Evolutionary conservation across 495 filamentous ascomycete genomes (phyloP).

Genomic region (Xylona heveae): DNA sequence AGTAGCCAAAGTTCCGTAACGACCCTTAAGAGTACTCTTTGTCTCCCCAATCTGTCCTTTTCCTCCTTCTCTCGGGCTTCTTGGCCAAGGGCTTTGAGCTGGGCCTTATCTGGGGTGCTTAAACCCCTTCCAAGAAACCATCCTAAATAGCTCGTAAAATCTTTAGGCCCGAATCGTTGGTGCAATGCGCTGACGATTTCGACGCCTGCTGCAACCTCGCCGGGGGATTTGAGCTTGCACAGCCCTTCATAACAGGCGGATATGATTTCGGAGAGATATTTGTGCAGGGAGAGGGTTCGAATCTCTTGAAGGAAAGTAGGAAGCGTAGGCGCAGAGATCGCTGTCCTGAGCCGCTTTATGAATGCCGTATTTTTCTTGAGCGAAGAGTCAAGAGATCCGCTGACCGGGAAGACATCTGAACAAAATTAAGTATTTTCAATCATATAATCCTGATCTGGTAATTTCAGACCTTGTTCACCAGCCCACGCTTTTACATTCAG

Average conservation of each 20-base stretch:
- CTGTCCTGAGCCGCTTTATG: constrained; percentile 88
- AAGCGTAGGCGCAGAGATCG: constrained; percentile 55
- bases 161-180: constrained; percentile 77
- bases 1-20: constrained; percentile 96
- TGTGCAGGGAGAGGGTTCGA: constrained; percentile 78
- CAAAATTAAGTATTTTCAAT: constrained; percentile 12
- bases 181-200: constrained; percentile 89
- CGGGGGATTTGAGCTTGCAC: constrained; percentile 71
- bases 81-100: constrained; percentile 53
- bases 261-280: constrained; percentile 94
- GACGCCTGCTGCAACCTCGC: constrained; percentile 76
- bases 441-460: too few species aligned
- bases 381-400: constrained; percentile 69
- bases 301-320: constrained; percentile 80
- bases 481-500: constrained; percentile 76
- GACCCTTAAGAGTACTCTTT: constrained; percentile 68
- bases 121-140: constrained; percentile 86
- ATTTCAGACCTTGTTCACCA: constrained; percentile 76
- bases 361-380: constrained; percentile 99
- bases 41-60: constrained; percentile 72
- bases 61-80: constrained; percentile 89
- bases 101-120: constrained; percentile 73
- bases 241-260: constrained; percentile 96
- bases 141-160: constrained; percentile 80
- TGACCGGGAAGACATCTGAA: constrained; percentile 60